Conservation (phyloP, 371 early-diverging fungal species). For the Enterocytospora artemiae region DNA sequence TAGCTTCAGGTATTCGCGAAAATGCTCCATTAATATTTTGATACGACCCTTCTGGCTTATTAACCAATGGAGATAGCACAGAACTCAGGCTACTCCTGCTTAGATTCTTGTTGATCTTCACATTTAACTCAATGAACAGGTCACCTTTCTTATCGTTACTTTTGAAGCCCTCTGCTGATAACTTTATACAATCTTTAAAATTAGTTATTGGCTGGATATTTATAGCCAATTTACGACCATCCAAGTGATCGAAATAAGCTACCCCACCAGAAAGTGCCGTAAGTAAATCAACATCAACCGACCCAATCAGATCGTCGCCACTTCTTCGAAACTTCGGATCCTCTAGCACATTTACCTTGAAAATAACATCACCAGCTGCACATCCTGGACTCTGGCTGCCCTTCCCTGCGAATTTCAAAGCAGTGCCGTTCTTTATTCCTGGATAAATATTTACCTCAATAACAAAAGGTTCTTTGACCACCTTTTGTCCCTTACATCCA, state of each 20-base stretch:
- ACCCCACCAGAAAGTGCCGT: slow-evolving; percentile 38
- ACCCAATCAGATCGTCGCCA: slow-evolving; percentile 29
- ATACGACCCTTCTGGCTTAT: slow-evolving; percentile 12
- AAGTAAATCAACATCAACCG: slow-evolving; percentile 34
- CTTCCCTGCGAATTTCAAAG: slow-evolving; percentile 29
- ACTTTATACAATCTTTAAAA: slow-evolving; percentile 27
- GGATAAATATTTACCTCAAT: slow-evolving; percentile 44
- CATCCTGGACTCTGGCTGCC: slow-evolving; percentile 47
- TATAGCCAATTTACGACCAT: slow-evolving; percentile 35
- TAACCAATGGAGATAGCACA: slow-evolving; percentile 2
- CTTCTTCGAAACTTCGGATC: slow-evolving; percentile 34
- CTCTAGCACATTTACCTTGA: slow-evolving; percentile 35
- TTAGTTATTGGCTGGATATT: slow-evolving; percentile 19
- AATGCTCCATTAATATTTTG: background rate
- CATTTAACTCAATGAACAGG: slow-evolving; percentile 29
- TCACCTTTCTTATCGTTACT: slow-evolving; percentile 1
- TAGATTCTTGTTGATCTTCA: slow-evolving; percentile 23
- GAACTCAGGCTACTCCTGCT: slow-evolving; percentile 18
- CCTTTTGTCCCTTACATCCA: slow-evolving; percentile 48
- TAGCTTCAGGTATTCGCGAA: too few relatives aligned
- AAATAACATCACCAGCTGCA: slow-evolving; percentile 49
- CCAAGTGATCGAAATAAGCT: slow-evolving; percentile 34
- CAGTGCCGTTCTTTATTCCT: slow-evolving; percentile 40
- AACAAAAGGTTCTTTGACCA: slow-evolving; percentile 13
- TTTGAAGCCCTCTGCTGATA: slow-evolving; percentile 38